Base-by-base conservation (phyloP, 805 yeast species). In the Priceomyces carsonii region DNA sequence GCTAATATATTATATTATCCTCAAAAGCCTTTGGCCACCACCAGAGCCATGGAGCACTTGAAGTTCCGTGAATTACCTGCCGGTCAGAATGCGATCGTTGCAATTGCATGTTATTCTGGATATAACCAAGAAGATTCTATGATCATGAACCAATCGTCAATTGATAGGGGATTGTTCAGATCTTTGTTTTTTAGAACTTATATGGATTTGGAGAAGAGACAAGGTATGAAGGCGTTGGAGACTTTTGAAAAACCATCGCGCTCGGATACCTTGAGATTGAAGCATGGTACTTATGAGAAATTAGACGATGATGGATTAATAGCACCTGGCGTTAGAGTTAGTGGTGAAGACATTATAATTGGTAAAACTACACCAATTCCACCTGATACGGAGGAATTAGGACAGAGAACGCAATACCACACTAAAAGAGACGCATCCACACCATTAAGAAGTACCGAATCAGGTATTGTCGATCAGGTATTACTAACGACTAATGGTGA, bases 81-180 rank as follows among this genome's bases (percentile, higher is more conserved):
- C 41, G 99, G 99, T 40, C 99, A 93, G 71, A 93, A 93, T 59
- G 99, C 99, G 18, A 81, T 93, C 64, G 99, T 93, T 30, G 99
- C 99, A 18, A 93, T 93, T 74, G 79, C 95, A 28, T 93, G 99
- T 77, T 93, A 93, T 67, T 86, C 96, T 26, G 99, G 99, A 57
- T 93, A 93, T 67, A 93, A 93, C 66, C 99, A 93, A 75, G 99
- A 93, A 84, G 99, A 93, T 84, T 93, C 99, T 26, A 88, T 93
- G 93, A 93, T 93, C 71, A 93, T 93, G 99, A 93, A 93, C 63
- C 99, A 93, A 71, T 84, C 95, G 8, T 86, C 96, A 23, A 93
- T 93, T 58, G 99, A 93, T 64, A 76, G 98, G 56, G 99, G 99
- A 38, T 71, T 93, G 53, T 93, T 93, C 75, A 75, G 99, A 66